phyloP scores from a whole-genome alignment of 306 rosid genomes.

The Glycine tomentella region DNA sequence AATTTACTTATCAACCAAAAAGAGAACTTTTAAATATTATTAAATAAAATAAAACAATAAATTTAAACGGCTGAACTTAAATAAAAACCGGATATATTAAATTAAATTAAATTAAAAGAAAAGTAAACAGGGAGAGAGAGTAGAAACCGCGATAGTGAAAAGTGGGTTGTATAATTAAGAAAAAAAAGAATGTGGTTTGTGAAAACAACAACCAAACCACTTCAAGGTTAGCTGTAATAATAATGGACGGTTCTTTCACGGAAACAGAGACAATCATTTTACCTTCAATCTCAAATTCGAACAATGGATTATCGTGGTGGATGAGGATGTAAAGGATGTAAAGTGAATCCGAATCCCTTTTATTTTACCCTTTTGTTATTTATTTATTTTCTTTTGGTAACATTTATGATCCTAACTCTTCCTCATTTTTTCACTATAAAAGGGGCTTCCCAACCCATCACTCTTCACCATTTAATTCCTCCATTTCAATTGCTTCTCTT shows the following conservation, averaged over 20 bases:
- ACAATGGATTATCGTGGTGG: too few species aligned
- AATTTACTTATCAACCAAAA: background rate
- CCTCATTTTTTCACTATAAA: background rate
- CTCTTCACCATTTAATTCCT: slow-evolving; percentile 34
- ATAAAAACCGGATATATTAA: background rate
- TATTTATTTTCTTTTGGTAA: background rate
- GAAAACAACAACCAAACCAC: slow-evolving; percentile 60
- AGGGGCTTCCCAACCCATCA: background rate
- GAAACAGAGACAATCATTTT: slow-evolving; percentile 6
- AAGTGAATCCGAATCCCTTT: background rate
- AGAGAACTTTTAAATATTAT: background rate
- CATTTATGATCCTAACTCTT: background rate
- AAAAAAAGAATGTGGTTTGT: background rate
- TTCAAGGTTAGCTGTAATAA: slow-evolving; percentile 25
- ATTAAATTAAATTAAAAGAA: background rate
- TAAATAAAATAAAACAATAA: background rate
- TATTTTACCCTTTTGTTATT: background rate
- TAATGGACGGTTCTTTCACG: background rate
- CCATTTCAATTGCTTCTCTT: background rate
- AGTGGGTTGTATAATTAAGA: slow-evolving; percentile 45
- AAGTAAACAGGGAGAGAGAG: background rate
- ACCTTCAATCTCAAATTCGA: too few species aligned
- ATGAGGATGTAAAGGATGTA: too few species aligned
- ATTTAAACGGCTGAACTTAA: background rate
- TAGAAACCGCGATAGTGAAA: background rate